Percentiles rank a stretch among this genome's conserved stretches.
Evolutionary conservation across 129 eudicot genomes (phyloP).

Genomic region (Pittosporum tobira): DNA sequence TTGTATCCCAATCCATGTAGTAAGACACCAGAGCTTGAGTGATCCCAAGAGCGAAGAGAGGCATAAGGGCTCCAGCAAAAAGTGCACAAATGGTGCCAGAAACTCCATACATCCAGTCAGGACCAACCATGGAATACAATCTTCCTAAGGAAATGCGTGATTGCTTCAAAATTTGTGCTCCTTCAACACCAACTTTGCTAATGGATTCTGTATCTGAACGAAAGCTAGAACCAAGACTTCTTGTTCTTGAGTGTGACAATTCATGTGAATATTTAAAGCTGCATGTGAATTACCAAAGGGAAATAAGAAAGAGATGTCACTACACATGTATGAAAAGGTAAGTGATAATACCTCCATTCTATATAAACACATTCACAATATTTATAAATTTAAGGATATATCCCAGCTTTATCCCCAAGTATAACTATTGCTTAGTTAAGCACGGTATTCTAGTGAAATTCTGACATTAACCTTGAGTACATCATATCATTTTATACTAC

Average conservation of each 20-base stretch:
- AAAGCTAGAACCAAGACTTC: conserved; percentile 82
- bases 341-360: too few relatives aligned
- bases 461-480: too few relatives aligned
- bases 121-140: conserved; percentile 72
- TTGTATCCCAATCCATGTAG: conserved; percentile 97
- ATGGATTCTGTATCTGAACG: conserved; percentile 79
- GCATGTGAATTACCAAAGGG: conserved; percentile 2
- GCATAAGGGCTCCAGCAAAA: conserved; percentile 81
- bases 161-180: conserved; percentile 41
- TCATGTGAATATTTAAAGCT: conserved; percentile 82
- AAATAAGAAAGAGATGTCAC: background rate
- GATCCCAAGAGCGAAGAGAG: conserved; percentile 96
- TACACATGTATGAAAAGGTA: background rate
- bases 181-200: conserved; percentile 52
- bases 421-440: too few relatives aligned
- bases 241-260: conserved; percentile 67
- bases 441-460: too few relatives aligned
- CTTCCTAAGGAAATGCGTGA: conserved; percentile 48
- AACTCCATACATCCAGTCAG: conserved; percentile 85
- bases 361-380: too few relatives aligned
- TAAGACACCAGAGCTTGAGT: conserved; percentile 95
- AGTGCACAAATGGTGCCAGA: conserved; percentile 74
- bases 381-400: too few relatives aligned
- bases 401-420: too few relatives aligned
- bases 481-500: too few relatives aligned